phyloP scores from a whole-genome alignment of 2,329 filamentous ascomycete genomes.

The Fusarium kyushuense region DNA sequence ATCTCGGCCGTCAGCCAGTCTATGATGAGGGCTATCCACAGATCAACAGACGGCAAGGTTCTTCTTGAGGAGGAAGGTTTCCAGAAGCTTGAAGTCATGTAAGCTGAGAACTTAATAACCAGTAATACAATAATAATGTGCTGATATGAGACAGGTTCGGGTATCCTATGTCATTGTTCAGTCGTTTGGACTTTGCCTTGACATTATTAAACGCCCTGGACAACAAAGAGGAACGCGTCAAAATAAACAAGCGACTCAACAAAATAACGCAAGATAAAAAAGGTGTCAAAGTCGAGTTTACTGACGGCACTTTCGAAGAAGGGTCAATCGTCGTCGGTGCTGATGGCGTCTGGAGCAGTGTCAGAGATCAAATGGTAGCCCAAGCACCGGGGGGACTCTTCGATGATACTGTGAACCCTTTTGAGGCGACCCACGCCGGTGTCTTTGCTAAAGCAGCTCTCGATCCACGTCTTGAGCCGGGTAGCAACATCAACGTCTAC shows the following conservation, averaged over 20 bases:
- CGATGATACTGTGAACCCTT: conserved; percentile 16
- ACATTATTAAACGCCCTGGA: conserved; percentile 11
- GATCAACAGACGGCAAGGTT: conserved; percentile 14
- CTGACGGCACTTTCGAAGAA: conserved; percentile 18
- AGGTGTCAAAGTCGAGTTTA: conserved; percentile 14
- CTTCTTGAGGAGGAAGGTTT: not conserved
- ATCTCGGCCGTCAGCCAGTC: conserved; percentile 9
- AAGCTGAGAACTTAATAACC: not conserved
- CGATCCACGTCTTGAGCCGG: not conserved
- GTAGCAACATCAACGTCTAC: conserved; percentile 18
- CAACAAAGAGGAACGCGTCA: conserved; percentile 7
- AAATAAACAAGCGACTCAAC: conserved; percentile 21
- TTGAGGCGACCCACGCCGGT: conserved; percentile 13
- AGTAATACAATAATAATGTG: too few relatives aligned
- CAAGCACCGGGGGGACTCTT: conserved; percentile 25
- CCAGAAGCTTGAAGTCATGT: conserved; percentile 7
- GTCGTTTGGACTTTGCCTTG: conserved; percentile 20
- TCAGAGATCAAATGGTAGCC: conserved; percentile 22
- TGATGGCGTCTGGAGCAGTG: conserved; percentile 22
- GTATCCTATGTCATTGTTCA: conserved; percentile 28
- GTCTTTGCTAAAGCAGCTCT: conserved; percentile 2
- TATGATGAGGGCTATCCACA: conserved; percentile 12
- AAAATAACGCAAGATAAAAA: not conserved
- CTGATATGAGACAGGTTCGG: conserved; percentile 4
- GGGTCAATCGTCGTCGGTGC: conserved; percentile 9